Evolutionary conservation across 2,329 filamentous ascomycete genomes (phyloP), one percentile per base, ranked within the genome.

Genomic region (Davidsoniella eucalypti): DNA sequence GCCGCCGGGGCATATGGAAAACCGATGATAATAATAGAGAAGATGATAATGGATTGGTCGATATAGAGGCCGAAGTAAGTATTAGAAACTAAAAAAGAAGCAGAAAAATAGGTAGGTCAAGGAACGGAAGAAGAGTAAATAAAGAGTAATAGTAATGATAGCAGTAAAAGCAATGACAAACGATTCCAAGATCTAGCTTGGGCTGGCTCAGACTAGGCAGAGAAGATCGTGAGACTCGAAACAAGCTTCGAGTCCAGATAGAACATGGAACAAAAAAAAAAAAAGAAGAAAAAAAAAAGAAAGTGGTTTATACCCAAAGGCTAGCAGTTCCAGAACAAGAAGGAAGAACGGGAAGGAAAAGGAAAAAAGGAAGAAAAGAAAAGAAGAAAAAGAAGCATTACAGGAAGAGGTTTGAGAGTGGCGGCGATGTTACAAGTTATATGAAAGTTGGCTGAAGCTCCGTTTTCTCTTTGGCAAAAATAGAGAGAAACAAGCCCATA

Each of bases 1-100:
- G 41, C 46, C 45, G 33, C 49, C 49, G 29, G 49, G 49, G 49
- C 49, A 44, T 33, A 38, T 29, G 14, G 37, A 47, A n/a, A 37
- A 47, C 18, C n/a, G 25, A 45, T 16, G 14, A 45, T 26, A 16
- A 29, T 33, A 45, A 45, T 26, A 29, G 43, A 44, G n/a, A 43
- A 21, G 40, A 21, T 21, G 10, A 25, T 21, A 43, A 17, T 12
- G 29, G 23, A 33, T 12, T n/a, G 7, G 16, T 18, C 18, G 14
- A n/a, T 21, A 38, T 14, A 18, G 36, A 16, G 14, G 17, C 17
- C 17, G 21, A n/a, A 17, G 33, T 7, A 33, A 43, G 33, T 41
- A 46, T 14, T 14, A 41, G 17, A 48, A 25, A 41, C 16, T 40
- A 25, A 23, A 26, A 6, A 40, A 48, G 33, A 29, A 21, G 18